Base-by-base conservation (phyloP, 441 rosid species). In the Isatis lusitanica region DNA sequence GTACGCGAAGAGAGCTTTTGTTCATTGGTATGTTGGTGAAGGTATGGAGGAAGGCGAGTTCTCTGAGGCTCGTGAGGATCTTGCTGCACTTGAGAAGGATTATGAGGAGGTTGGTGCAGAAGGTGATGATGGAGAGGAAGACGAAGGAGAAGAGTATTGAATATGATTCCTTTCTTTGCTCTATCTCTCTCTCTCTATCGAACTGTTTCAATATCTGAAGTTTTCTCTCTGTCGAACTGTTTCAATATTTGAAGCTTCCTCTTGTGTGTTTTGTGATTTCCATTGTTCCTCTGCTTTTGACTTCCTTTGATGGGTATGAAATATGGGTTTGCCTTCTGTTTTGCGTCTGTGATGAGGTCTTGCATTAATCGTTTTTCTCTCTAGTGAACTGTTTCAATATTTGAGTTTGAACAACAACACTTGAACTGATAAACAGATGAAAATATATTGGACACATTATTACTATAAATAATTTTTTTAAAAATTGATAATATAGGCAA, bases 31-130 rank as follows among this genome's bases (percentile, higher is more conserved):
- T 0, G 96, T 92, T 2, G 97, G 97, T 70, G 97, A 92, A 85
- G 96, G 97, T 53, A 92, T 92, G 96, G 97, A 92, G 81, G 97
- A 90, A 79, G 93, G 97, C 3, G 97, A 92, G 64, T 92, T 92
- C 80, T 92, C 93, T 0, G 97, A 92, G 79, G 96, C 97, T 53
- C 93, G 96, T 42, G 46, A 42, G 46, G 46, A 42, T 42, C 16
- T 42, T 13, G 46, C 46, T 42, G 16, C 46, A 4, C 24, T 91
- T 4, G 95, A 91, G 89, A 89, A 89, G 82, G 97, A 91, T 68
- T 92, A 90, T 0, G 97, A 26, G 28, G 97, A 92, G 71, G 84
- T 81, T 31, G 84, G 82, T 58, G 84, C 82, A 12, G 84, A 42
- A 6, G 74, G 77, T 24, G 83, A 70, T 10, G 80, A 80, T 9